Evolutionary conservation across 2,329 filamentous ascomycete species (phyloP).

Genomic region (Nemania abortiva): DNA sequence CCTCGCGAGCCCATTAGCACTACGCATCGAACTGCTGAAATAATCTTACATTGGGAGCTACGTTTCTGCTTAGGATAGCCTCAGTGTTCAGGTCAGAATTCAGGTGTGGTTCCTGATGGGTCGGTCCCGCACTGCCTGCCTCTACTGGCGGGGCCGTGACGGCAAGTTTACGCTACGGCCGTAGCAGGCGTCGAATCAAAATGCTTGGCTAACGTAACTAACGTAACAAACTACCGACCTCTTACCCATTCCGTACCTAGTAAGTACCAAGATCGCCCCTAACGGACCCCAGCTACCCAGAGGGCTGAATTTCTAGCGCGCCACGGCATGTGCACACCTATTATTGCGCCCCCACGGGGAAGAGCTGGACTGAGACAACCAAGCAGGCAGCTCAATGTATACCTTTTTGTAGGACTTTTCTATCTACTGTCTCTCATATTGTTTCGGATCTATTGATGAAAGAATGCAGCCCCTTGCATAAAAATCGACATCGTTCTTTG

Average conservation of each 20-base stretch:
- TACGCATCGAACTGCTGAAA: too few species aligned
- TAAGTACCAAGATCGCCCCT: not conserved
- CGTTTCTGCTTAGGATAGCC: not conserved
- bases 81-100: not conserved
- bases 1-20: not conserved
- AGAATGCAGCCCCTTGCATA: too few species aligned
- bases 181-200: not conserved
- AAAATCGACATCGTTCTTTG: too few species aligned
- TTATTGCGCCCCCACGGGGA: not conserved
- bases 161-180: too few species aligned
- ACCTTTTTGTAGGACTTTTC: too few species aligned
- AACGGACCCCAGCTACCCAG: not conserved
- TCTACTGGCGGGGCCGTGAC: not conserved
- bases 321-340: too few species aligned
- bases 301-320: not conserved
- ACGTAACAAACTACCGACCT: not conserved
- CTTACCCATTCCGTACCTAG: not conserved
- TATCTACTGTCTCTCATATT: too few species aligned
- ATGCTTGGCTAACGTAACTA: not conserved
- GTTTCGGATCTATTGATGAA: too few species aligned
- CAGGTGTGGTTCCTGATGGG: not conserved
- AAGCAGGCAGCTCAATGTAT: too few species aligned
- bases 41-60: too few species aligned
- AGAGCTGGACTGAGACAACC: not conserved
- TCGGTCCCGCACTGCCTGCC: not conserved